Evolutionary conservation across 257 asterid genomes (phyloP).

Genomic region (Fraxinus pennsylvanica): DNA sequence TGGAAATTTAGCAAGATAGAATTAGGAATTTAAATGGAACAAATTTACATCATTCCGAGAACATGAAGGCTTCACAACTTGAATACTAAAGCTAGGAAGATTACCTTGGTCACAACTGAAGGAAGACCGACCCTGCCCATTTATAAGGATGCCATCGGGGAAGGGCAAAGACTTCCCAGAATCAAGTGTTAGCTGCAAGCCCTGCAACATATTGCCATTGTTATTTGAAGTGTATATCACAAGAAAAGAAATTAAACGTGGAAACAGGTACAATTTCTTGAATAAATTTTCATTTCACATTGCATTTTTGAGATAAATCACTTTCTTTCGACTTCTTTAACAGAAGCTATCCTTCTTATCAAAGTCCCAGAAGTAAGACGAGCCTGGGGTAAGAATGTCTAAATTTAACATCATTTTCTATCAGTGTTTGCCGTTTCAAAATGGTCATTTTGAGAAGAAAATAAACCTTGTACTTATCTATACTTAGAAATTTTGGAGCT

Average conservation of each 20-base stretch:
- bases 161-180: slow-evolving; percentile 69
- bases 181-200: slow-evolving; percentile 66
- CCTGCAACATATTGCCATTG: slow-evolving; percentile 48
- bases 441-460: too few relatives aligned
- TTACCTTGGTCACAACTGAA: slow-evolving; percentile 77
- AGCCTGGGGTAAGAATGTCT: not conserved
- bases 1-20: slow-evolving; percentile 33
- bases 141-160: slow-evolving; percentile 82
- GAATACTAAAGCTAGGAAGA: not conserved
- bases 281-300: not conserved
- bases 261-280: not conserved
- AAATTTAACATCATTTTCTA: too few relatives aligned
- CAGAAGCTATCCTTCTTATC: not conserved
- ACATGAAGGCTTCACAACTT: not conserved
- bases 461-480: not conserved
- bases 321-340: not conserved
- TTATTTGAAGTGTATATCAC: not conserved
- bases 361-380: not conserved
- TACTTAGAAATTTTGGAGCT: not conserved
- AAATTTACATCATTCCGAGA: slow-evolving; percentile 1
- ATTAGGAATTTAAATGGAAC: not conserved
- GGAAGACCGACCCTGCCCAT: slow-evolving; percentile 62
- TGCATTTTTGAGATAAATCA: not conserved
- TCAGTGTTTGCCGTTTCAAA: too few relatives aligned
- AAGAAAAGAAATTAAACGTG: too few relatives aligned